These are phyloP conservation scores for Aspergillus viridinutans DNA, from an alignment of 2,329 filamentous ascomycete species.

Conservation along the genomic window DNA sequence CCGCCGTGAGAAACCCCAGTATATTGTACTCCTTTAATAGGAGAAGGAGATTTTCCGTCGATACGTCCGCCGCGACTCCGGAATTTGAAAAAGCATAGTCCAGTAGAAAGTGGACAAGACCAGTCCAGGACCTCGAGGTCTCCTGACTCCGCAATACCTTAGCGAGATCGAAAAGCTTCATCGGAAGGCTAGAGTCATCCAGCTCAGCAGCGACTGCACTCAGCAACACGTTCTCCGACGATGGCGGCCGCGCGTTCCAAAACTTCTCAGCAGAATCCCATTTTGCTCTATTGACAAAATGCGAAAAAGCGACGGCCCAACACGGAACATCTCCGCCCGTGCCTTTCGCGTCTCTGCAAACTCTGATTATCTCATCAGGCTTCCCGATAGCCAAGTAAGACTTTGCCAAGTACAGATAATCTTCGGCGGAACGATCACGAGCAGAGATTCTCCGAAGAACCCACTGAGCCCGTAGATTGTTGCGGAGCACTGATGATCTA, in stretches of 20 bases:
- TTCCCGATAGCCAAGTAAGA: slow-evolving; percentile 41
- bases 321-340: slow-evolving; percentile 21
- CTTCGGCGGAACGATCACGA: slow-evolving; percentile 34
- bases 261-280: slow-evolving; percentile 31
- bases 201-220: slow-evolving; percentile 12
- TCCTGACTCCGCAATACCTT: slow-evolving; percentile 12
- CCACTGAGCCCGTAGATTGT: slow-evolving; percentile 42
- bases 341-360: slow-evolving; percentile 40
- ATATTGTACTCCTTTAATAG: slow-evolving; percentile 23
- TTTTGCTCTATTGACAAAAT: slow-evolving; percentile 25
- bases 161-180: slow-evolving; percentile 19
- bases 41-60: slow-evolving; percentile 29
- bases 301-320: slow-evolving; percentile 29
- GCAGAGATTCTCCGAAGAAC: slow-evolving; percentile 44
- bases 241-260: slow-evolving; percentile 24
- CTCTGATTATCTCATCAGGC: slow-evolving; percentile 34
- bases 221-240: slow-evolving; percentile 9
- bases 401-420: slow-evolving; percentile 44
- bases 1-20: slow-evolving; percentile 18
- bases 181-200: slow-evolving; percentile 13
- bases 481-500: slow-evolving; percentile 31
- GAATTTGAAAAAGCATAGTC: slow-evolving; percentile 22
- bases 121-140: neutral
- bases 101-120: slow-evolving; percentile 24
- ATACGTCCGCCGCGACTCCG: slow-evolving; percentile 21